Evolutionary conservation across 805 yeast genomes (phyloP).

Genomic region (Candida incommunis): DNA sequence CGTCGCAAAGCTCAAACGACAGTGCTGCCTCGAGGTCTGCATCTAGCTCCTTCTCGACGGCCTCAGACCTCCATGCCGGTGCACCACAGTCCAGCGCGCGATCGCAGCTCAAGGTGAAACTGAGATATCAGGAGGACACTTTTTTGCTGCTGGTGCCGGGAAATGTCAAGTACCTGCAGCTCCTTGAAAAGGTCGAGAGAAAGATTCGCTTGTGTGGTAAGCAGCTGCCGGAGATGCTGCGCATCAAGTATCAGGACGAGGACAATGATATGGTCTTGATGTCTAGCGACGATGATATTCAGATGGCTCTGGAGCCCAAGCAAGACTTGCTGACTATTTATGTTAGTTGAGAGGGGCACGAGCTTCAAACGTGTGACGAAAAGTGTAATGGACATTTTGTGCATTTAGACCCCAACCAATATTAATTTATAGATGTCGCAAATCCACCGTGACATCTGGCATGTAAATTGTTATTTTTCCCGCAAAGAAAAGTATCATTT

Average conservation of each 20-base stretch:
- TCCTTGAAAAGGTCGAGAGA: slow-evolving; percentile 43
- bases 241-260: slow-evolving; percentile 78
- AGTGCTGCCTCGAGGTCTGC: not conserved
- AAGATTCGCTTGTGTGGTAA: slow-evolving; percentile 43
- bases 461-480: too few species aligned
- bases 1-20: not conserved
- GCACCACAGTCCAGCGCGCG: not conserved
- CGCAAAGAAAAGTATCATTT: not conserved
- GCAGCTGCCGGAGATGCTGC: slow-evolving; percentile 25
- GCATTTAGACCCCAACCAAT: too few species aligned
- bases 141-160: slow-evolving; percentile 53
- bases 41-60: slow-evolving; percentile 12
- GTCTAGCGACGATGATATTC: slow-evolving; percentile 79
- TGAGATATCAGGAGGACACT: slow-evolving; percentile 25
- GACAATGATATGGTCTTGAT: slow-evolving; percentile 88
- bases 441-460: too few species aligned
- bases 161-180: slow-evolving; percentile 34
- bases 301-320: slow-evolving; percentile 51
- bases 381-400: too few species aligned
- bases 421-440: not conserved
- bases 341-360: not conserved
- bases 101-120: slow-evolving; percentile 19
- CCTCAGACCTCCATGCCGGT: slow-evolving; percentile 7
- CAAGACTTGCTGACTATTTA: not conserved
- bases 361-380: too few species aligned